These are phyloP conservation scores for Microcos paniculata DNA, from an alignment of 345 rosid genomes.

Conservation along the genomic window DNA sequence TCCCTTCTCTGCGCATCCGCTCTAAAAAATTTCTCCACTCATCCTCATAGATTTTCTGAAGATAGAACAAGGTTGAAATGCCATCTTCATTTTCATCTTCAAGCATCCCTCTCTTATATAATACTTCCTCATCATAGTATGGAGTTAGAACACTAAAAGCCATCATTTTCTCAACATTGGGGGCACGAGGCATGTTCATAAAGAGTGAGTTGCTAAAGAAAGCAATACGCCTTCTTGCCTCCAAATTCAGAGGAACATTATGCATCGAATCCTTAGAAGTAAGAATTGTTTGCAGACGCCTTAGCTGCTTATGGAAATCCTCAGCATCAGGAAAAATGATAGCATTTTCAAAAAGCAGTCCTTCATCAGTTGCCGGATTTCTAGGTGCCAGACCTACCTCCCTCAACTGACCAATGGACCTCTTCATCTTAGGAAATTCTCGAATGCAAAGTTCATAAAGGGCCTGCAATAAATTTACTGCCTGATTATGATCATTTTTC, in stretches of 20 bases:
- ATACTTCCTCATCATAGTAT: conserved; percentile 82
- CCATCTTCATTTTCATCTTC: conserved; percentile 85
- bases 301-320: conserved; percentile 70
- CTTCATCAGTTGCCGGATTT: conserved; percentile 39
- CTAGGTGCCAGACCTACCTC: conserved; percentile 65
- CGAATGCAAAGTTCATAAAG: conserved; percentile 67
- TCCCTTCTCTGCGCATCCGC: conserved; percentile 82
- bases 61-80: conserved; percentile 75
- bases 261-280: conserved; percentile 83
- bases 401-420: conserved; percentile 31
- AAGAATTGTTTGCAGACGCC: conserved; percentile 73
- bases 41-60: conserved; percentile 80
- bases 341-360: conserved; percentile 75
- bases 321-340: conserved; percentile 56
- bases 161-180: conserved; percentile 88
- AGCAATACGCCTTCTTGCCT: conserved; percentile 87
- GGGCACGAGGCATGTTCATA: conserved; percentile 94
- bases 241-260: conserved; percentile 71
- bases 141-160: conserved; percentile 94
- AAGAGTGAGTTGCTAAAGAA: conserved; percentile 92
- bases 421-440: conserved; percentile 54
- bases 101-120: conserved; percentile 65
- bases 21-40: conserved; percentile 91
- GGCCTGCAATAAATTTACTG: conserved; percentile 75
- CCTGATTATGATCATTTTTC: conserved; percentile 49